A percentile compares a stretch with the other conserved stretches of the same genome.
phyloP scores from a whole-genome alignment of 2,329 filamentous ascomycete genomes.

The Basipetospora chlamydospora region DNA sequence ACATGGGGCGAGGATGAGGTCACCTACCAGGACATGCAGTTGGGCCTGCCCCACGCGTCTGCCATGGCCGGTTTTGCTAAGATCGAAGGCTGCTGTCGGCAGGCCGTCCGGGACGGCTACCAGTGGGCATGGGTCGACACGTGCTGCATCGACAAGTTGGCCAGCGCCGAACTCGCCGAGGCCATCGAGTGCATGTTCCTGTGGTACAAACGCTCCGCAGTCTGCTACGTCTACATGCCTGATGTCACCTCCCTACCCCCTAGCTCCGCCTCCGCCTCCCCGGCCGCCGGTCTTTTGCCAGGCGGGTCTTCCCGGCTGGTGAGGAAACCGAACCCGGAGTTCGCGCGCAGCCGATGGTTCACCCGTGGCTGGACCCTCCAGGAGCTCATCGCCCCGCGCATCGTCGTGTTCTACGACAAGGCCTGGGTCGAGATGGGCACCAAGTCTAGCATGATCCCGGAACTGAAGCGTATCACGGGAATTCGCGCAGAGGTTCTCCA shows the following conservation, averaged over 20 bases:
- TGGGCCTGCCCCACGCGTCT: neutral
- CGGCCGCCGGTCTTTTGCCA: neutral
- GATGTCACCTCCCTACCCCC: conserved; percentile 9
- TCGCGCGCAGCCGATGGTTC: conserved; percentile 9
- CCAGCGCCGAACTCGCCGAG: conserved; percentile 16
- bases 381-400: conserved; percentile 8
- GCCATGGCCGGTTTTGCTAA: conserved; percentile 1
- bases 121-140: conserved; percentile 16
- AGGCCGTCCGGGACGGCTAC: conserved; percentile 3
- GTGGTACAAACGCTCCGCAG: conserved; percentile 13
- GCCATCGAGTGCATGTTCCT: conserved; percentile 16
- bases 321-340: neutral
- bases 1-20: conserved; percentile 19
- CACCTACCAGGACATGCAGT: conserved; percentile 13
- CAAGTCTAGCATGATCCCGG: conserved; percentile 1
- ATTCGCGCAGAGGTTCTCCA: conserved; percentile 2
- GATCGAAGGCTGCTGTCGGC: conserved; percentile 1
- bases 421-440: conserved; percentile 7
- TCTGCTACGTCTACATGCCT: conserved; percentile 13
- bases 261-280: neutral
- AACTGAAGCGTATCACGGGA: conserved; percentile 7
- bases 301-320: neutral
- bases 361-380: conserved; percentile 11
- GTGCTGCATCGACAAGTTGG: conserved; percentile 16
- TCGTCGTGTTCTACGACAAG: conserved; percentile 8